Percentiles rank a stretch among this genome's conserved stretches.
phyloP scores from a whole-genome alignment of 148 eudicot genomes.

The Amaranthus cruentus region DNA sequence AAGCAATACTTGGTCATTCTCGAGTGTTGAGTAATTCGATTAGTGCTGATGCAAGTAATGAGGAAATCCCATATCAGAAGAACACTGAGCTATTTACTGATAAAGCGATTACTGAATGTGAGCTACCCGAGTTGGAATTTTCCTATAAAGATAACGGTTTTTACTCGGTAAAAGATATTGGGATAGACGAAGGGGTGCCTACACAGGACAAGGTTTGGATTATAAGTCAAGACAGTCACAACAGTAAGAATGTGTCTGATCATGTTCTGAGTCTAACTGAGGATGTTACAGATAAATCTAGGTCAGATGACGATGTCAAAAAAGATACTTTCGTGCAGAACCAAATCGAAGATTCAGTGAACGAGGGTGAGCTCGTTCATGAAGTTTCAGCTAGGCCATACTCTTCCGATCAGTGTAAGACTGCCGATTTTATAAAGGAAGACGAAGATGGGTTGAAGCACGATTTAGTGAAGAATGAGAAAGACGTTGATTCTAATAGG shows the following conservation, averaged over 20 bases:
- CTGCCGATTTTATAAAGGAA: slow-evolving; percentile 15
- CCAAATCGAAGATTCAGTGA: slow-evolving; percentile 8
- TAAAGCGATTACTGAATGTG: slow-evolving; percentile 54
- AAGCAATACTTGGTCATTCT: slow-evolving; percentile 37
- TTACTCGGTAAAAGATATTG: slow-evolving; percentile 70
- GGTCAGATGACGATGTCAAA: slow-evolving; percentile 24
- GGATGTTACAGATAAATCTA: slow-evolving; percentile 12
- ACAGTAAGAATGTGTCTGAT: slow-evolving; percentile 17
- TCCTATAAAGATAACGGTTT: slow-evolving; percentile 52
- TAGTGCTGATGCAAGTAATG: slow-evolving; percentile 22
- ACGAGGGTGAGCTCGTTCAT: slow-evolving; percentile 17
- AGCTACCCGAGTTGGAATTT: slow-evolving; percentile 53
- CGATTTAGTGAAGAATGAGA: slow-evolving; percentile 20
- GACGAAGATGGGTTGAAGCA: slow-evolving; percentile 22
- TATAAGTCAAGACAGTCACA: slow-evolving; percentile 23
- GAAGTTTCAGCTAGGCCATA: slow-evolving; percentile 15
- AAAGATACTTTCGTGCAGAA: slow-evolving; percentile 10
- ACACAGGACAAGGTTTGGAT: slow-evolving; percentile 38
- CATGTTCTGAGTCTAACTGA: slow-evolving; percentile 16
- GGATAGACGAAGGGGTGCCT: slow-evolving; percentile 68
- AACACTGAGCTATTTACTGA: slow-evolving; percentile 51
- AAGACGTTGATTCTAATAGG: slow-evolving; percentile 7
- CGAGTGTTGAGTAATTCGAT: slow-evolving; percentile 23
- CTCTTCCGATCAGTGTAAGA: slow-evolving; percentile 21
- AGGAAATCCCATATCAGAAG: slow-evolving; percentile 24